Conservation (phyloP, 2,329 filamentous ascomycete genomes). For the Diplodia intermedia region DNA sequence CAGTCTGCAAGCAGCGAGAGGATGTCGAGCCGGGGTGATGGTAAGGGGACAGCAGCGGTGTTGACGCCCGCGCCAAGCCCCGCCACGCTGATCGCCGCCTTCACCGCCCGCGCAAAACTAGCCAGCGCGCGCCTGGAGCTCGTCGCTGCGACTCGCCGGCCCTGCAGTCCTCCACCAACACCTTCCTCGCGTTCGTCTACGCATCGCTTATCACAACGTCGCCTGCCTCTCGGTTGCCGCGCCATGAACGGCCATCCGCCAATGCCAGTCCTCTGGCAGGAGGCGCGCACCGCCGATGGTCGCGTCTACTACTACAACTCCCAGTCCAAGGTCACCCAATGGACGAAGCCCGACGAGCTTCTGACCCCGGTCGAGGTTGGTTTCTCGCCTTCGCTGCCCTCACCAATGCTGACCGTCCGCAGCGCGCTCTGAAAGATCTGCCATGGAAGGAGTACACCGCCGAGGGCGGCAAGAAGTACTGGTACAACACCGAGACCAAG, state of each 20-base stretch:
- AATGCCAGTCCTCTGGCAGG: slow-evolving; percentile 72
- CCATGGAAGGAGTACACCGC: slow-evolving; percentile 94
- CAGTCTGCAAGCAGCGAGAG: slow-evolving; percentile 21
- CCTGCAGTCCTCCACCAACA: not conserved
- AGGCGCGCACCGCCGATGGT: slow-evolving; percentile 81
- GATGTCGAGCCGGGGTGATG: slow-evolving; percentile 7
- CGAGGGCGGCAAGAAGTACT: slow-evolving; percentile 88
- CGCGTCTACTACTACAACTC: slow-evolving; percentile 91
- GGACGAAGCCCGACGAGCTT: slow-evolving; percentile 90
- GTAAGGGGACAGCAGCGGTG: slow-evolving; percentile 29
- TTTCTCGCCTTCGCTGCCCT: slow-evolving; percentile 31
- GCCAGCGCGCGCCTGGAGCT: slow-evolving; percentile 25
- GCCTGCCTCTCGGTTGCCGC: not conserved
- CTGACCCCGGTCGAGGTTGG: slow-evolving; percentile 81
- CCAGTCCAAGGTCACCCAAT: slow-evolving; percentile 85
- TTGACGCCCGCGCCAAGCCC: slow-evolving; percentile 18
- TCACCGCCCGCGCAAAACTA: slow-evolving; percentile 29
- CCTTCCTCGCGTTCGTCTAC: not conserved
- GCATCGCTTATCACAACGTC: not conserved
- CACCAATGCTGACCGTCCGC: slow-evolving; percentile 36
- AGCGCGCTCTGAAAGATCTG: slow-evolving; percentile 81
- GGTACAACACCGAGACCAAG: slow-evolving; percentile 89
- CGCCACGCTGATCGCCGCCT: slow-evolving; percentile 20
- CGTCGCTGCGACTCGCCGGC: slow-evolving; percentile 6
- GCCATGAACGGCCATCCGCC: slow-evolving; percentile 66